Base-by-base conservation (phyloP, 2,329 filamentous ascomycete species). In the Aspergillus thermomutatus region DNA sequence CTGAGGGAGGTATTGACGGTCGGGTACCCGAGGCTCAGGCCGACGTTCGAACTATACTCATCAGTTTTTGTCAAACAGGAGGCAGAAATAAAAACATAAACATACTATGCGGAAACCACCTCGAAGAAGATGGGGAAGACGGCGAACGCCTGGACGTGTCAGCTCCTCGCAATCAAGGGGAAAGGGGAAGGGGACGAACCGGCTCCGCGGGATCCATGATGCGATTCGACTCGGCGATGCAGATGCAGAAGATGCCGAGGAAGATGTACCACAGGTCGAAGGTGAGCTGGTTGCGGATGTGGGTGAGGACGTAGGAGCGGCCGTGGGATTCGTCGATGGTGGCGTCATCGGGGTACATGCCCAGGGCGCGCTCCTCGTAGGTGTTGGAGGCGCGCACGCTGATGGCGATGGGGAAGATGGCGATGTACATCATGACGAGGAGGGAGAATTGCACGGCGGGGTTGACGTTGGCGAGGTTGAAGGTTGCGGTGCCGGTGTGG, bases 381-480 rank as follows among this genome's bases (percentile, higher is more conserved):
- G 86, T 83, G 66, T 90, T 90, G 28, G 86, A 79, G 74, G 52
- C 78, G 52, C 93, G 90, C 60, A 97, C 88, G 7, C 89, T 92
- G 65, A 97, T 96, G 68, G 93, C 93, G 64, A 97, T 94, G 3
- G 93, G 93, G 63, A 95, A 95, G 56, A 96, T 88, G 50, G 92
- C 94, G 61, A 97, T 96, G 74, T 97, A 97, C 93, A 97, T 97
- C 93, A 97, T 97, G 70, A 97, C 87, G 0, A 86, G 71, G 53
- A 85, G 77, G 40, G 82, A 78, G 49, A 86, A 78, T 55, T 85
- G 84, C 0, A 85, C 77, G 1, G 77, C 79, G 5, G 84, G 81
- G 37, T 80, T 82, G 0, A 86, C 75, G 3, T 72, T 69, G 1
- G 81, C 73, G 17, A 85, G 71, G 23, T 77, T 75, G 46, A 86